Conservation (phyloP, 2,329 filamentous ascomycete species). For the Phoma sp. region DNA sequence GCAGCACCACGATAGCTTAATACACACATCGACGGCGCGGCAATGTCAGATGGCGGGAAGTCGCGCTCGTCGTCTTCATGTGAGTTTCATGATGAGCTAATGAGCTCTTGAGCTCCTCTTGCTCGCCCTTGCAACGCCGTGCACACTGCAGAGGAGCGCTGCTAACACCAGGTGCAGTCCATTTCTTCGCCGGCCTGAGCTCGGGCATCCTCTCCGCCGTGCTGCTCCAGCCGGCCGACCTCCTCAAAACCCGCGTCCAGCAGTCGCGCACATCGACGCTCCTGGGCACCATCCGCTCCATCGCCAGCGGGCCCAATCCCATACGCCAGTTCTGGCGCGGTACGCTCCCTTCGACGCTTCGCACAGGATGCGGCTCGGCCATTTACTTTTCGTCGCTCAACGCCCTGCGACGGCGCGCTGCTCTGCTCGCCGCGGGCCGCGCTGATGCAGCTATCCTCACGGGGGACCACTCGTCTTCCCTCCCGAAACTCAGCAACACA, state of each 20-base stretch:
- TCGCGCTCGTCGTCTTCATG: slow-evolving; percentile 59
- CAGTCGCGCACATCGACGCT: slow-evolving; percentile 78
- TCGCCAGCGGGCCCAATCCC: slow-evolving; percentile 70
- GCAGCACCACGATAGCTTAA: slow-evolving; percentile 25
- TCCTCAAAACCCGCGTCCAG: slow-evolving; percentile 95
- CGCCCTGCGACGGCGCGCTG: slow-evolving; percentile 73
- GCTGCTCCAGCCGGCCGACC: slow-evolving; percentile 90
- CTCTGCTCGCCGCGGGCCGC: slow-evolving; percentile 27
- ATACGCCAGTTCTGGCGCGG: slow-evolving; percentile 87
- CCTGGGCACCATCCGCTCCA: slow-evolving; percentile 69
- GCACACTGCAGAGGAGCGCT: background rate
- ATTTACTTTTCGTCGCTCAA: slow-evolving; percentile 94
- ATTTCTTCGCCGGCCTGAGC: slow-evolving; percentile 86
- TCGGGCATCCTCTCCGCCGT: slow-evolving; percentile 89
- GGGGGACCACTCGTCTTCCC: slow-evolving; percentile 65
- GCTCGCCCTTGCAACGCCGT: background rate
- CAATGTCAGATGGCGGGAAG: slow-evolving; percentile 60
- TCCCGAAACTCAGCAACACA: slow-evolving; percentile 82
- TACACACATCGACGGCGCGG: slow-evolving; percentile 38
- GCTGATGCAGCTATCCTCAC: slow-evolving; percentile 18
- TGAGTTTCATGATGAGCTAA: slow-evolving; percentile 26
- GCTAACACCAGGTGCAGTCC: slow-evolving; percentile 54
- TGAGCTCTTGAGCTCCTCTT: slow-evolving; percentile 21
- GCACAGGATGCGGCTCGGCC: slow-evolving; percentile 90
- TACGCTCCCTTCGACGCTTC: slow-evolving; percentile 87